Percentiles rank a stretch among this genome's conserved stretches.
Conservation (phyloP, 2,329 filamentous ascomycete species). For the Clathrospora elynae region DNA sequence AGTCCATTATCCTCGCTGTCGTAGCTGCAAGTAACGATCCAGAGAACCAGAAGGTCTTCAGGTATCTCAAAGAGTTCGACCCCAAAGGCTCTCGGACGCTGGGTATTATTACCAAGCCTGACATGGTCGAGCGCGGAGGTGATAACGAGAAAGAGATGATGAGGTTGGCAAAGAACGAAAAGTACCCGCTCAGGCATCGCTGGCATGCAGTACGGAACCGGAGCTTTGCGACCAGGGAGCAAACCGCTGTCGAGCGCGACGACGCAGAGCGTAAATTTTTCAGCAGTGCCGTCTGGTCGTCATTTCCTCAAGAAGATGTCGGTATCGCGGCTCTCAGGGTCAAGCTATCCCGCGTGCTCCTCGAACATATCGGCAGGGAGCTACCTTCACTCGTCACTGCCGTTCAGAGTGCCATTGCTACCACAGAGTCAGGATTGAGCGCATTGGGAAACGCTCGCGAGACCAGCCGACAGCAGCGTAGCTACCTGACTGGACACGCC, state of each 20-base stretch:
- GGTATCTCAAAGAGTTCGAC: constrained; percentile 35
- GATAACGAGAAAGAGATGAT: constrained; percentile 27
- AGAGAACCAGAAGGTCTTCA: constrained; percentile 16
- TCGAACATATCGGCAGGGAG: constrained; percentile 40
- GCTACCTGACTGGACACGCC: constrained; percentile 29
- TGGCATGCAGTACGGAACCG: constrained; percentile 51
- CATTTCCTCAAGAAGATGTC: constrained; percentile 26
- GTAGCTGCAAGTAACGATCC: constrained; percentile 51
- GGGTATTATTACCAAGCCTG: constrained; percentile 54
- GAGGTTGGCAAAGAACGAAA: constrained; percentile 42
- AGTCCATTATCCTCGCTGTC: constrained; percentile 54
- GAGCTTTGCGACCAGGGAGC: constrained; percentile 24
- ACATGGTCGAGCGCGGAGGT: constrained; percentile 38
- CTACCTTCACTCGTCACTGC: constrained; percentile 28
- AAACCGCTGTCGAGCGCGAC: constrained; percentile 30
- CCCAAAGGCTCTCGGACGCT: constrained; percentile 46
- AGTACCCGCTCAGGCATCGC: constrained; percentile 37
- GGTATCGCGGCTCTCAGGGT: constrained; percentile 38
- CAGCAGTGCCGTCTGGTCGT: constrained; percentile 23
- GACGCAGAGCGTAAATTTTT: constrained; percentile 33
- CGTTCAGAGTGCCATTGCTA: constrained; percentile 22
- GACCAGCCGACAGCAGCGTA: constrained; percentile 25
- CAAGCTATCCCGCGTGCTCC: constrained; percentile 38
- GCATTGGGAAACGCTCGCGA: constrained; percentile 27
- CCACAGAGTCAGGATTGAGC: constrained; percentile 21